Evolutionary conservation across 108 stramenopile genomes (phyloP), one percentile per base, ranked within the genome.

Genomic region (Bacterosira constricta): DNA sequence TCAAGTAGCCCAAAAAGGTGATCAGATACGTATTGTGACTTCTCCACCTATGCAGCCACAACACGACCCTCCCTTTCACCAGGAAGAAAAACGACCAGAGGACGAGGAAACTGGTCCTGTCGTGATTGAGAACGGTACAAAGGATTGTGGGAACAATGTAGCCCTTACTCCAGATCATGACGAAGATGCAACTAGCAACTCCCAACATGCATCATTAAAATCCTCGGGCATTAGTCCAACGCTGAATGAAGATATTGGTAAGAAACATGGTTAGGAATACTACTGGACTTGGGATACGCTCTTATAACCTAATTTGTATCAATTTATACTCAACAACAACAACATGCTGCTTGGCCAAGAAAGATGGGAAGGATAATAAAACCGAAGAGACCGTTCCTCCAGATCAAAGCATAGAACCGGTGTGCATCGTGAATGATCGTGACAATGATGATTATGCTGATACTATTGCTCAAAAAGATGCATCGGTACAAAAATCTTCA

Each of bases 1-100:
- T 5, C 70, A 64, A 37, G 77, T 84, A 15, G 83, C 68, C 3
- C 36, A 52, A 38, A 80, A 74, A 52, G 80, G 80, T 21, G 70
- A 81, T 66, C 20, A 63, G 37, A 77, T 75, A 47, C 46, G 46
- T 8, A 21, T 47, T 23, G 20, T 8, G 4, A 18, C 46, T 23
- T 18, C 46, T 23, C 46, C 46, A 47, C 17, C 20, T 23, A 18
- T 23, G 20, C 21, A 18, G 12, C 21, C 4, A 2, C 20, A 21
- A 4, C 21, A 6, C 6, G 21, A 47, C 23, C 46, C 0, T 18
- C 5, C 2, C 4, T 1, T 26, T 4, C 42, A 62, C 12, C 25
- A 45, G 13, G 61, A 62, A 46, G 44, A 46, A 26, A 46, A 15
- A 21, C 20, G 46, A 6, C 13, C 42, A n/a, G 42, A 4, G 1